Conservation (phyloP, 257 asterid species). For the Hygrophila difformis region DNA sequence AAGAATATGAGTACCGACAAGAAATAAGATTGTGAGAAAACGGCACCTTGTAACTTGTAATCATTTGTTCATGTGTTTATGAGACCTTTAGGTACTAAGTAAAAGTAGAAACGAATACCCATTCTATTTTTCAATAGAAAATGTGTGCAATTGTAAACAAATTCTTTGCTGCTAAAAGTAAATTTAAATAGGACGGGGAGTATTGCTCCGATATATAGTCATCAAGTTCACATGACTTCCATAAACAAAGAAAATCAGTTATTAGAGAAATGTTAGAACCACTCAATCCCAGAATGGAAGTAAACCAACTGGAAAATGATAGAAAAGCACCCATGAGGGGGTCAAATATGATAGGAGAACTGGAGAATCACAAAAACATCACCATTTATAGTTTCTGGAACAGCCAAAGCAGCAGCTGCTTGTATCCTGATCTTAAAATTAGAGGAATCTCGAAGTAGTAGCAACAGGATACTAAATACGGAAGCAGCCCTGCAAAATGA, state of each 20-base stretch:
- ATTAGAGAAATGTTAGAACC: constrained; percentile 3
- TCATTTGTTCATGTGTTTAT: too few species aligned
- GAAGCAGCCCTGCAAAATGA: constrained; percentile 73
- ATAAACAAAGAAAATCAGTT: constrained; percentile 1
- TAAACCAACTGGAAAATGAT: constrained; percentile 9
- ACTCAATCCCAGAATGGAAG: neutral
- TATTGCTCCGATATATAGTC: too few species aligned
- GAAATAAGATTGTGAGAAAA: too few species aligned
- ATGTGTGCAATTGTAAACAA: too few species aligned
- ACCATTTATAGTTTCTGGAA: constrained; percentile 71
- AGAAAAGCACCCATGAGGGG: constrained; percentile 5
- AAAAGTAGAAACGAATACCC: too few species aligned
- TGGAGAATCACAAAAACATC: constrained; percentile 19
- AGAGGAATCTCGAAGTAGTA: constrained; percentile 83
- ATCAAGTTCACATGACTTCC: too few species aligned
- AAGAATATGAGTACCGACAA: too few species aligned
- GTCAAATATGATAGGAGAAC: constrained; percentile 8
- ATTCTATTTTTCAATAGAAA: too few species aligned
- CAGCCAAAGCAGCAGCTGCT: constrained; percentile 98
- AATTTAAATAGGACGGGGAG: too few species aligned
- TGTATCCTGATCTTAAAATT: constrained; percentile 94
- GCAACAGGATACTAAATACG: constrained; percentile 73
- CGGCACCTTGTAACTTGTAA: too few species aligned
- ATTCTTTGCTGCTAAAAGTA: too few species aligned
- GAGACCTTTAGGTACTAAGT: too few species aligned